Base-by-base conservation (phyloP, 805 yeast species). In the Lipomyces spencermartinsiae region DNA sequence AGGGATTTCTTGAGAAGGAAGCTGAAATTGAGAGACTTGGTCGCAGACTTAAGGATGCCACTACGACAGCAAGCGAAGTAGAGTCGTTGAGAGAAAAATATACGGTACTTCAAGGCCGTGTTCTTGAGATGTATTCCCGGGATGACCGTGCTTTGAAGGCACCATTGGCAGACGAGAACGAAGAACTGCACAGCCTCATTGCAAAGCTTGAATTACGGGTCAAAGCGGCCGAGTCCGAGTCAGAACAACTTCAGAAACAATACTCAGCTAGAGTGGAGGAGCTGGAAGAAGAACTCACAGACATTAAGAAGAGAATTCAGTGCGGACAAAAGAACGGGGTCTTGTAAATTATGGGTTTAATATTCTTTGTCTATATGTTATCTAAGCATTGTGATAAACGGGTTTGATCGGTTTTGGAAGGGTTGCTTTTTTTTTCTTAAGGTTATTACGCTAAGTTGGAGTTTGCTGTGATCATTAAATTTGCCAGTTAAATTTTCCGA, bases 1-100 rank as follows among this genome's bases (percentile, higher is more conserved):
- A 73, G 53, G 71, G 75, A n/a, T 79, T 80, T 39, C 66, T 77
- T 22, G 76, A 74, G 29, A 77, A 77, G 49, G 77, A 75, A 56
- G 71, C 71, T 5, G 68, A 64, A 51, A 74, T 77, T 2, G 71
- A 76, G 5, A 64, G 67, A 29, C 66, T 74, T 6, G 79, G 74
- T 51, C 67, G 70, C 25, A 31, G 60, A 35, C 63, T 71, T 14
- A 46, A 66, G 22, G 67, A 68, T 33, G 63, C 65, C 31, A 49
- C 59, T 16, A 64, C 63, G 29, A 66, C 19, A 12, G 62, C 72
- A 10, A 22, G 56, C 6, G 71, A 64, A 61, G 64, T 63, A 29
- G 63, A 71, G 1, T 62, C 58, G 14, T 54, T 66, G 34, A 49
- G 61, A 25, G 57, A 22, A 25, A 62, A 62, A 56, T 63, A 59